Base-by-base conservation (phyloP, 2,329 filamentous ascomycete species). In the Simplicillium sp. region DNA sequence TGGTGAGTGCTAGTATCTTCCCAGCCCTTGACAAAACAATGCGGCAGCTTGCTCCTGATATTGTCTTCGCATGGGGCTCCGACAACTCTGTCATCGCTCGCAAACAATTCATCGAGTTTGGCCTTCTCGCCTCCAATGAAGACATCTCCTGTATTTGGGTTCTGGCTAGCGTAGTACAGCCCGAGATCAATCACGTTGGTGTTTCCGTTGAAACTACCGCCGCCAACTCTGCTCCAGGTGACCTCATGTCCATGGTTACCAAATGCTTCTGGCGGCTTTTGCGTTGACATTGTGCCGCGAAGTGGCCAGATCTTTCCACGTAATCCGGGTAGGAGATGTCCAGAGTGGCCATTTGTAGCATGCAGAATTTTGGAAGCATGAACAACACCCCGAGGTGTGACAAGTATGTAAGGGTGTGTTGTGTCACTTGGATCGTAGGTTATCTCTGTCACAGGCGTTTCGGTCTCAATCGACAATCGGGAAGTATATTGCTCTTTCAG, bases 71-170 rank as follows among this genome's bases (percentile, higher is more conserved):
- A n/a, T n/a, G n/a, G n/a, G n/a, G n/a, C n/a, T n/a, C n/a, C n/a
- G n/a, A n/a, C n/a, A n/a, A n/a, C n/a, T n/a, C n/a, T n/a, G n/a
- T n/a, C n/a, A n/a, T n/a, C n/a, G n/a, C n/a, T n/a, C n/a, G n/a
- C n/a, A n/a, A n/a, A n/a, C n/a, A n/a, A n/a, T n/a, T n/a, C n/a
- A n/a, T n/a, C n/a, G n/a, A n/a, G n/a, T n/a, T n/a, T n/a, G n/a
- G n/a, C n/a, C n/a, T 69, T 67, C 0, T 71, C 73, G 1, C 72
- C 73, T 1, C 73, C 72, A 8, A 71, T 54, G 64, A 77, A 70
- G 41, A 77, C 58, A 32, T 70, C 62, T 11, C 63, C 58, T 0
- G 55, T 55, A 2, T 42, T 12, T 2, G 50, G 44, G 16, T 54
- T 52, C 34, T 56, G 54, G 13, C 50, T 50, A 1, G 49, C 41